Evolutionary conservation across 257 asterid species (phyloP), one percentile per base, ranked within the genome.

Genomic region (Lycium ferocissimum): DNA sequence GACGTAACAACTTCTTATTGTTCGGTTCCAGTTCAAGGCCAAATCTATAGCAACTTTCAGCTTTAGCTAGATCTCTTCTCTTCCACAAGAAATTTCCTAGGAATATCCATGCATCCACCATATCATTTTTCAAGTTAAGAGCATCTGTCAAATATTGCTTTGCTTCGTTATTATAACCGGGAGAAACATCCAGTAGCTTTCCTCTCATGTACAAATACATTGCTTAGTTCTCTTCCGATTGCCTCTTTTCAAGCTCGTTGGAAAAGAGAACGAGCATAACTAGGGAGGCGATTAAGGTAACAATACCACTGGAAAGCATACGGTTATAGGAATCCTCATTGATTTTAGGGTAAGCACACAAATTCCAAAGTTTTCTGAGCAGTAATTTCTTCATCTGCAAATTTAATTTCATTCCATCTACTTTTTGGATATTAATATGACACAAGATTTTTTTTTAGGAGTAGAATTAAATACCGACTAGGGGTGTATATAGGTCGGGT

Each of bases 291-390:
- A 87, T 91, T 66, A 95, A 86, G 65, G 99, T 96, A 87, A 96
- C 88, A 38, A 96, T 87, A 84, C 99, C 99, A 17, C 99, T 98
- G 79, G 98, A 93, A 11, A 95, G 92, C 14, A 98, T 88, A 15
- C 99, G 99, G 89, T 90, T 95, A 92, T 87, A 95, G 93, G 95
- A 96, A 93, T 96, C 99, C 89, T 96, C 99, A 83, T 94, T 96
- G 89, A 96, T 85, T 84, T 96, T 96, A 2, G 98, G 98, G 86
- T 96, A 96, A 5, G 98, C 99, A 63, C 95, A 98, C 94, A 96
- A 93, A 86, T 85, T 94, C 79, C 99, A 91, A 83, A 96, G 89
- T 92, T 88, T 96, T 88, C 85, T 92, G 86, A 82, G 91, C 66
- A 94, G 76, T 26, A 26, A 26, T 85, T 79, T 93, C 38, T 90